phyloP scores from a whole-genome alignment of 2,329 filamentous ascomycete species.

The Leptographium galeiforme region DNA sequence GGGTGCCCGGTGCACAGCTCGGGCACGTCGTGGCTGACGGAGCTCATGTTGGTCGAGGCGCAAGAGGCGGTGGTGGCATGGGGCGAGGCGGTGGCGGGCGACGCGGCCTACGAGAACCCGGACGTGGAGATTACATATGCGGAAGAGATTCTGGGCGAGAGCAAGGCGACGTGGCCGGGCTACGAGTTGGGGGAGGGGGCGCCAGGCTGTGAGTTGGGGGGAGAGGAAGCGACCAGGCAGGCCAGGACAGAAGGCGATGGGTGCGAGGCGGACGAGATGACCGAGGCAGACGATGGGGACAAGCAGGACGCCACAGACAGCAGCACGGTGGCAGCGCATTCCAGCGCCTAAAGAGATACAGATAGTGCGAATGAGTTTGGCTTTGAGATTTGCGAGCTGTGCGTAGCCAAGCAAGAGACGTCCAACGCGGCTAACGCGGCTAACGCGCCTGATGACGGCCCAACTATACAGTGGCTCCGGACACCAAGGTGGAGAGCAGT shows the following conservation, averaged over 20 bases:
- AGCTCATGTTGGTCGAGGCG: slow-evolving; percentile 45
- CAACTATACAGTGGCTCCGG: not conserved
- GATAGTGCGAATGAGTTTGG: not conserved
- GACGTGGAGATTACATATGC: slow-evolving; percentile 10
- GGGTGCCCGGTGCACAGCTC: slow-evolving; percentile 62
- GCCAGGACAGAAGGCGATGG: too few relatives aligned
- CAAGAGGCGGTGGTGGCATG: slow-evolving; percentile 15
- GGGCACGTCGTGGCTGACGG: slow-evolving; percentile 42
- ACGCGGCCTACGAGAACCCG: slow-evolving; percentile 15
- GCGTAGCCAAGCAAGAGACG: too few relatives aligned
- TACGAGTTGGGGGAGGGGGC: not conserved
- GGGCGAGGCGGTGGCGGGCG: slow-evolving; percentile 14
- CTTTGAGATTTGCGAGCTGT: not conserved
- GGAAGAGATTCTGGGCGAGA: slow-evolving; percentile 2
- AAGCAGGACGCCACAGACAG: not conserved
- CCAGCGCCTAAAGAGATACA: not conserved
- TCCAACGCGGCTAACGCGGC: too few relatives aligned
- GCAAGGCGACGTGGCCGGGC: slow-evolving; percentile 1
- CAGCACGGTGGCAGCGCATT: too few relatives aligned
- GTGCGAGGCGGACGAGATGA: too few relatives aligned
- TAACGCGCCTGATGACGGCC: too few relatives aligned
- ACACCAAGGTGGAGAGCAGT: slow-evolving; percentile 5
- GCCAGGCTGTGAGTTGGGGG: too few relatives aligned
- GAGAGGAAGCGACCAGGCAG: too few relatives aligned
- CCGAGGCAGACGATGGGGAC: not conserved